phyloP scores from a whole-genome alignment of 495 filamentous ascomycete species.

The Daldinia grandis region DNA sequence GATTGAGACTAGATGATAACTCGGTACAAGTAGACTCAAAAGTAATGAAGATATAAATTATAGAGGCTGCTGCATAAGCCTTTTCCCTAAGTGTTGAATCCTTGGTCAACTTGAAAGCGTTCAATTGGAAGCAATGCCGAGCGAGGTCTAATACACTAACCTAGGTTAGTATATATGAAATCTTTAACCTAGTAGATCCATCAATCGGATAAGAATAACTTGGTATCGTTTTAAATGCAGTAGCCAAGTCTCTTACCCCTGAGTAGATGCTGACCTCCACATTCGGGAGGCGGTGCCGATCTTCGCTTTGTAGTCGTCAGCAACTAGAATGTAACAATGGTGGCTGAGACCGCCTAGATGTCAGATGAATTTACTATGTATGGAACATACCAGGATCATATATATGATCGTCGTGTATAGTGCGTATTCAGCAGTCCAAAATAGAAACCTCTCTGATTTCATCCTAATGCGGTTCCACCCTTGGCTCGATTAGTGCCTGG shows the following conservation, averaged over 20 bases:
- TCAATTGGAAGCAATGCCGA: no score
- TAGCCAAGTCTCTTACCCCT: background rate
- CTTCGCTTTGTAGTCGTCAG: background rate
- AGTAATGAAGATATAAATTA: no score
- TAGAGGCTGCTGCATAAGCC: no score
- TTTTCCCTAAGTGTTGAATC: no score
- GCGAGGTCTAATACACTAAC: no score
- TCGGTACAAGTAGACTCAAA: no score
- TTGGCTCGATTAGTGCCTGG: background rate
- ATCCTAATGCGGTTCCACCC: background rate
- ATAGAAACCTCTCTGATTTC: constrained; percentile 15
- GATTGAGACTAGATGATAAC: no score
- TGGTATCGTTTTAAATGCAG: background rate
- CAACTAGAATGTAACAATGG: background rate
- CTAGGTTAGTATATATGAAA: background rate
- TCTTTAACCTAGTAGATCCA: background rate
- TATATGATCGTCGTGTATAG: background rate
- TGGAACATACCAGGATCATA: constrained; percentile 2
- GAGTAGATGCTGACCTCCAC: background rate
- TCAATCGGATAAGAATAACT: background rate
- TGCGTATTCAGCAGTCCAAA: constrained; percentile 9
- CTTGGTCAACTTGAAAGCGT: no score
- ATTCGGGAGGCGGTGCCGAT: background rate
- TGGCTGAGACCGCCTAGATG: constrained; percentile 20
- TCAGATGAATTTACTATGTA: no score